Evolutionary conservation across 805 yeast species (phyloP), one percentile per base, ranked within the genome.

Genomic region (Cyberlindnera petersonii): DNA sequence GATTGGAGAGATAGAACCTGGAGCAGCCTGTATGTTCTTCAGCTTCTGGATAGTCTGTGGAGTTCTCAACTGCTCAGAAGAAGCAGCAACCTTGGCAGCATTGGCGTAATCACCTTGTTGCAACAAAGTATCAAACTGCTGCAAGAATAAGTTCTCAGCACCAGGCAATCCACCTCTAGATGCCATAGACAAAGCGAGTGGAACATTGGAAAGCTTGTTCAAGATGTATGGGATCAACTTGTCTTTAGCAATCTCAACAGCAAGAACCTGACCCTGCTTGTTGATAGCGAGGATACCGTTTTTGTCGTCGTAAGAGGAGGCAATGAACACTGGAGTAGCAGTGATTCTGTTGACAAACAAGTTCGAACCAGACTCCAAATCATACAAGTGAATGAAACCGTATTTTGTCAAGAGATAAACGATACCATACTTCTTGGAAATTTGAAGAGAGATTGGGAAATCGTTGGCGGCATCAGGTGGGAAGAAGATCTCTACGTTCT

Each of bases 111-210:
- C 93, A 52, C 96, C 96, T 52, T 79, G 79, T 49, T 78, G 75
- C 55, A 93, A 72, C 54, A 82, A 74, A 60, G 80, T 79, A 57
- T 88, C 94, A 68, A 93, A 93, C 66, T 91, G 98, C 65, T 88
- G 95, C 43, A 74, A 68, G 65, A 93, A 89, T 47, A 93, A 72
- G 55, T 79, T 81, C 61, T 93, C 99, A 34, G 98, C 98, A 50
- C 99, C 99, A 30, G 96, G 93, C 56, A 93, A 77, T 2, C 96
- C 96, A 58, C 96, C 97, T 64, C 98, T 84, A 4, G 96, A 77
- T 20, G 98, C 94, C 48, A 93, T 75, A 9, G 87, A 72, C 44
- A 93, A 71, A 4, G 97, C 98, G 55, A 93, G 71, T 17, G 82
- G 74, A 23, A 91, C 87, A 59, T 93, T 91, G 38, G 91, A 80